Evolutionary conservation across 225 moss, liverwort and hornwort species (phyloP).

Genomic region (Marchantia paleacea): DNA sequence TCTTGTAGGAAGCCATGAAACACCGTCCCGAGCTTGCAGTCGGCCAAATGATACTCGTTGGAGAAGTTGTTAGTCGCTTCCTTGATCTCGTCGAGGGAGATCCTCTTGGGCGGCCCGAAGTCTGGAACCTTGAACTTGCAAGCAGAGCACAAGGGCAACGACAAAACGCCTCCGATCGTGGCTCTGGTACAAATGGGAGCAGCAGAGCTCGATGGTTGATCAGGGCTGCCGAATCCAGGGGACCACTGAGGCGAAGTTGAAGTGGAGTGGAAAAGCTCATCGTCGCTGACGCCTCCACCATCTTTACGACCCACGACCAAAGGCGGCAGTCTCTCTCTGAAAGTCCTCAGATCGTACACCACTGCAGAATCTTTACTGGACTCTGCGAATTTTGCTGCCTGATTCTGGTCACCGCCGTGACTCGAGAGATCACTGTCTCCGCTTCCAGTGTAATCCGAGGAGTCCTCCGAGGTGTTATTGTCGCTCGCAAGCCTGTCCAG

Average conservation of each 20-base stretch:
- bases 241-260: background rate
- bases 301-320: background rate
- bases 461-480: background rate
- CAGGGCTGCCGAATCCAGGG: background rate
- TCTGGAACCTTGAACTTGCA: background rate
- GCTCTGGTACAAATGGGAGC: background rate
- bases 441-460: background rate
- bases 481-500: background rate
- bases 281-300: background rate
- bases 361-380: background rate
- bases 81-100: background rate
- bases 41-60: background rate
- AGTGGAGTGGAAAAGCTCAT: background rate
- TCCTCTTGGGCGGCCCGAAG: background rate
- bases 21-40: background rate
- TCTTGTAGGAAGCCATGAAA: background rate
- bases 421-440: background rate
- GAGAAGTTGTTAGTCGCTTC: background rate
- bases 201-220: background rate
- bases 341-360: background rate
- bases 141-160: background rate
- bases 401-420: background rate
- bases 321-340: background rate
- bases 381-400: background rate
- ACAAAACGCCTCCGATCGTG: background rate